Base-by-base conservation (phyloP, 345 rosid species). In the Angophora floribunda region DNA sequence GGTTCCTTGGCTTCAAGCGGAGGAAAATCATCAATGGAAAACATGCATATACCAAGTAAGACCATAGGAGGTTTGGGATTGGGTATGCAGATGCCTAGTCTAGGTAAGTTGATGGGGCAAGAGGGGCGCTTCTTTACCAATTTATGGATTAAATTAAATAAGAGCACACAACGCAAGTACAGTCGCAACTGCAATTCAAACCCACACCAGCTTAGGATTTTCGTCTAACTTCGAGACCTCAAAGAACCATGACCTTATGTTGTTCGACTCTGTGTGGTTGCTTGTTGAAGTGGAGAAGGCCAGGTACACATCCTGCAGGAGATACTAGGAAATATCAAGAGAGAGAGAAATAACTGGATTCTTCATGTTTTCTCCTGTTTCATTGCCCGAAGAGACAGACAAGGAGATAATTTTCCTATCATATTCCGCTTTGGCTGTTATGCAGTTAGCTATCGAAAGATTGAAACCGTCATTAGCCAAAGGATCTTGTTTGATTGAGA, bases 271-370 rank as follows among this genome's bases (percentile, higher is more conserved):
- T 1, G 93, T 93, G 67, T 50, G 30, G 45, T 78, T 52, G 75
- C 97, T 88, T 17, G 96, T 94, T 13, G 97, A 95, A 36, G 89
- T 98, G 2, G 98, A 92, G 30, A 96, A 96, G 16, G 98, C 99
- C 1, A 96, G 91, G 9, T 70, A 93, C 67, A 96, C 95, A n/a
- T 51, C 82, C 87, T 91, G 59, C 4, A 96, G 96, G 51, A 97
- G 96, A 86, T 89, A 86, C 3, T 3, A 30, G 15, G 95, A 92
- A 87, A 95, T 94, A 91, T 94, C 88, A n/a, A 95, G 85, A 86
- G 90, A 89, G 79, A 87, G 59, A 26, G 94, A 90, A 41, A 96
- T 36, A 53, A 93, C 88, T 0, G 65, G 94, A 86, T 87, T 87
- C 59, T 87, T 26, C 90, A 17, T 86, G n/a, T 88, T 36, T 5